Evolutionary conservation across 139 green algal genomes (phyloP), one percentile per base, ranked within the genome.

Genomic region (Trebouxia sp.): DNA sequence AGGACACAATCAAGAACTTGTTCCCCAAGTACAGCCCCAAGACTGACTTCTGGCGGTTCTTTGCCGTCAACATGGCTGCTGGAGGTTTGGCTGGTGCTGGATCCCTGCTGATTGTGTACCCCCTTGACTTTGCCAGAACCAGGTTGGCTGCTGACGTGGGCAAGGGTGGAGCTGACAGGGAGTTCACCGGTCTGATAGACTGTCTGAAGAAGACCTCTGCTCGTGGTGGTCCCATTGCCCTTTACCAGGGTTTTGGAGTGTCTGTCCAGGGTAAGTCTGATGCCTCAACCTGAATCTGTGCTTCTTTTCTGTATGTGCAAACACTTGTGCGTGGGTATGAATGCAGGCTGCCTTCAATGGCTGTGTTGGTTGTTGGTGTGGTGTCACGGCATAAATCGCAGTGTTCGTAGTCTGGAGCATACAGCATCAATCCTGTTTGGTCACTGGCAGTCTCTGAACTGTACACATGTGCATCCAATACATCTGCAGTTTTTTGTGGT

Each of bases 91-190:
- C 80, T 24, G 80, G 80, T 66, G 95, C 97, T 79, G 90, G 90
- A 11, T 98, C 96, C 17, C 92, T 99, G 79, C 84, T 96, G 7
- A 97, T 99, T 83, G 97, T 99, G 51, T 99, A 99, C 93, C 97
- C 97, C 1, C 92, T 99, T 51, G 97, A 99, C 90, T 98, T 98
- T 88, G 97, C 96, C 17, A 94, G 96, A 91, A 99, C 97, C n/a
- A 92, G 97, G 75, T 93, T 99, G 72, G 97, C 94, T 45, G 95
- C 97, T 32, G 97, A 99, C 80, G 86, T 96, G 4, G 90, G 90
- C 65, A 83, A 70, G 58, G 41, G 75, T 26, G 79, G 78, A 80
- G 85, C 87, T 58, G 32, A 74, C 14, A 85, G 92, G 53, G 89
- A 98, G 86, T 98, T 98, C 91, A 95, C 86, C 26, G 97, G 97